These are phyloP conservation scores for Noccaea caerulescens DNA, from an alignment of 345 rosid genomes.

Conservation along the genomic window DNA sequence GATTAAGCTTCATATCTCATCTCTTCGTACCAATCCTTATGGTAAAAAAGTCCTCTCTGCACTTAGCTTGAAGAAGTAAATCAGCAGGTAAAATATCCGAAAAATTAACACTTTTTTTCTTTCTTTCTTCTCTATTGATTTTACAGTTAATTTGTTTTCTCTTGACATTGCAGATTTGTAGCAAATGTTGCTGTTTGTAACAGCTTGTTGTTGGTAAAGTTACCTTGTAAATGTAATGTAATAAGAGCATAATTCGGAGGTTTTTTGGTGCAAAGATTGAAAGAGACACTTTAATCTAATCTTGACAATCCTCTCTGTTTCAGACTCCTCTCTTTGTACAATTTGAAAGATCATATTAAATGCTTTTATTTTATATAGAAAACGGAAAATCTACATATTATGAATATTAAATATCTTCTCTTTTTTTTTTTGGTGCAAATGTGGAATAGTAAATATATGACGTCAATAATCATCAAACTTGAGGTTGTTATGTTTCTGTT, in stretches of 20 bases:
- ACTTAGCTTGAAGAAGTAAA: conserved; percentile 64
- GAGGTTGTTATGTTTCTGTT: not conserved
- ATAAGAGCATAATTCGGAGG: conserved; percentile 46
- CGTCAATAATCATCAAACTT: not conserved
- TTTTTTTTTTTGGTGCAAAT: too few species aligned
- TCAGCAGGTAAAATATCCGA: conserved; percentile 33
- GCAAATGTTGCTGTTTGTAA: conserved; percentile 36
- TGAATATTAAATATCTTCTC: not conserved
- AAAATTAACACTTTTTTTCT: not conserved
- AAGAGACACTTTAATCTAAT: conserved; percentile 29
- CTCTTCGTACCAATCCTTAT: conserved; percentile 72
- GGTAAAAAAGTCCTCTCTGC: conserved; percentile 88
- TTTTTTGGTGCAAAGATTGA: conserved; percentile 22
- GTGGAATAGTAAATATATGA: not conserved
- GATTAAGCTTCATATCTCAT: conserved; percentile 60
- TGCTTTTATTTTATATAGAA: not conserved
- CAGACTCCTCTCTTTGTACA: not conserved
- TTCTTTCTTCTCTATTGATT: not conserved
- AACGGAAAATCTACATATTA: not conserved
- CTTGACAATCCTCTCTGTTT: conserved; percentile 1
- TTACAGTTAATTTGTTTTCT: not conserved
- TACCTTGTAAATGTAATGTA: conserved; percentile 50
- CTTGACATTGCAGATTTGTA: conserved; percentile 42
- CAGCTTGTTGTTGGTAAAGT: conserved; percentile 35
- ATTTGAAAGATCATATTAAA: not conserved